These are phyloP conservation scores for Bassia scoparia DNA, from an alignment of 148 eudicot species.

Conservation along the genomic window DNA sequence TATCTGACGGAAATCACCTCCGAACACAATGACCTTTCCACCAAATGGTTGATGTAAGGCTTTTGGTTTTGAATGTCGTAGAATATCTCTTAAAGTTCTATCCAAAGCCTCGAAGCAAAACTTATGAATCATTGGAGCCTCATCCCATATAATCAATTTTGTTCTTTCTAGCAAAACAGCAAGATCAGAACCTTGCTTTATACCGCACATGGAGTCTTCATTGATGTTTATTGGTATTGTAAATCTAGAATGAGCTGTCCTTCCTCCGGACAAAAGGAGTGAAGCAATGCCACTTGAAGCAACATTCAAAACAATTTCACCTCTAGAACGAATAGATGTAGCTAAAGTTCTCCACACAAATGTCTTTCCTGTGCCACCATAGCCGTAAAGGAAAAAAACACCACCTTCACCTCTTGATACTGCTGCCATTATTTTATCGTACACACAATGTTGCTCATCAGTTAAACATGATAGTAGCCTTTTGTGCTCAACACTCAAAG, in stretches of 20 bases:
- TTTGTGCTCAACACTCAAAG: background rate
- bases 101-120: background rate
- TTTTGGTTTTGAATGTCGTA: background rate
- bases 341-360: conserved; percentile 27
- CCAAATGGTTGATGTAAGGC: background rate
- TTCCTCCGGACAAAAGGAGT: conserved; percentile 4
- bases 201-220: conserved; percentile 17
- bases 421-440: conserved; percentile 3
- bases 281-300: conserved; percentile 30
- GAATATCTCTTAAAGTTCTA: conserved; percentile 1
- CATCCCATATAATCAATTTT: conserved; percentile 26
- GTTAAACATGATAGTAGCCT: background rate
- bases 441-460: background rate
- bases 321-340: background rate
- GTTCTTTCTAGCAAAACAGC: background rate
- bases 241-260: conserved; percentile 32
- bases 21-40: conserved; percentile 4
- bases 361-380: conserved; percentile 30
- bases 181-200: background rate
- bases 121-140: conserved; percentile 24
- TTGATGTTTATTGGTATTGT: background rate
- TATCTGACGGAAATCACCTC: conserved; percentile 3
- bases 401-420: background rate
- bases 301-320: conserved; percentile 21
- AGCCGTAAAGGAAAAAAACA: conserved; percentile 27